Evolutionary conservation across 306 rosid species (phyloP), one percentile per base, ranked within the genome.

Genomic region (Corylus americana): DNA sequence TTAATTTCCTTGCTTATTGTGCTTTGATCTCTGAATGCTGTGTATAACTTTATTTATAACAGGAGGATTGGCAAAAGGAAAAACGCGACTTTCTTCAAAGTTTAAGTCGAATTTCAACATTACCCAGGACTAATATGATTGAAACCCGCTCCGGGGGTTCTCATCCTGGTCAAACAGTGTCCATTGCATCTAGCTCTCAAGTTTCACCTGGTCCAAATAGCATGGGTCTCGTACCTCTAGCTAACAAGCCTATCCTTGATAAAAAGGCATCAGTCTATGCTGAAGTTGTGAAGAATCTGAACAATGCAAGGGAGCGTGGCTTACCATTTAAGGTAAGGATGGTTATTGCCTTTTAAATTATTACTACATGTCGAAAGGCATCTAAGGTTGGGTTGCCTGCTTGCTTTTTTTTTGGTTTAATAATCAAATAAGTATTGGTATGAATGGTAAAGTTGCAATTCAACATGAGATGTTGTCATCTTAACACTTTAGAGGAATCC

Each of bases 41-140:
- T 53, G 22, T 64, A 58, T 79, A 82, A 85, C 71, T 78, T 81
- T 67, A 67, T 91, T 73, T 78, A 61, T 81, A 74, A 74, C 91
- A 95, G 99, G 99, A 93, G 86, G 98, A 95, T 83, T 95, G 99
- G 98, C 97, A 91, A 84, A 95, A 91, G 79, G 99, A 91, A 86
- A 95, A 91, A 73, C 93, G 99, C 71, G 99, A 92, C 87, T 91
- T 92, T 83, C 94, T 93, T 80, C 99, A 91, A 89, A 95, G 97
- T 86, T 87, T 95, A 78, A 93, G 90, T 81, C 87, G 93, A 75
- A 93, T 95, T 88, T 95, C 98, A 74, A 83, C 92, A 44, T 87
- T 95, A 83, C 99, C 99, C 11, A 86, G 94, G 89, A 88, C 97
- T 58, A 91, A 93, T 78, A 85, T 87, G 85, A 83, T 81, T 62